Base-by-base conservation (phyloP, 1,284 basidiomycete genomes). In the Peniophora sp. region DNA sequence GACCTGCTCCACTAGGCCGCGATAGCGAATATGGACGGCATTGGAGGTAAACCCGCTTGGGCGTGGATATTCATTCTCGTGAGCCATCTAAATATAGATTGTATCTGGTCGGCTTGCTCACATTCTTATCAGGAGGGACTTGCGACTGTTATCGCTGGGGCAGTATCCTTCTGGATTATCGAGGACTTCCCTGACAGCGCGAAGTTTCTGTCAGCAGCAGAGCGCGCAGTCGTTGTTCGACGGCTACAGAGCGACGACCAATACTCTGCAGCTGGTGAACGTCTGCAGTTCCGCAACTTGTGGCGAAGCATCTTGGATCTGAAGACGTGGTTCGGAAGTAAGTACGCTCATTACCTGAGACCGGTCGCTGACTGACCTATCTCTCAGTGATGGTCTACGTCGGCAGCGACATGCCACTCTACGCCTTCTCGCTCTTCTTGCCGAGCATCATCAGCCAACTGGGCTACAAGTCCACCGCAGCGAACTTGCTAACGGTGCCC, bases 1-100 rank as follows among this genome's bases (percentile, higher is more conserved):
- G 8, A 17, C 18, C 69, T 82, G 9, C 65, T 85, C 12, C 76
- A 82, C 36, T 24, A 45, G 43, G 75, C 77, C n/a, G 83, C 77
- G 2, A 86, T 86, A 32, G 70, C 71, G 10, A 82, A 86, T 44
- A 83, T 85, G 82, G 68, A 85, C 54, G 82, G 81, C 15, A 62
- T 88, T 23, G 83, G 75, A 2, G 78, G 81, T 24, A 79, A 74
- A 57, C 69, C 76, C 18, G 83, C 67, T 12, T 78, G 76, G 74
- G 69, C 74, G 12, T 84, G 82, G 83, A 85, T 88, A 50, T 86
- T 88, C 65, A 88, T 90, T 53, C 68, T 91, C n/a, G 43, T n/a
- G 15, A 45, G 43, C 6, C 23, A 20, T n/a, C 43, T 17, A n/a
- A 43, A 15, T 20, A 15, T 14, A 15, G 18, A 10, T 45, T 15